phyloP scores from a whole-genome alignment of 208 protist genomes.

The Lotmaria passim region DNA sequence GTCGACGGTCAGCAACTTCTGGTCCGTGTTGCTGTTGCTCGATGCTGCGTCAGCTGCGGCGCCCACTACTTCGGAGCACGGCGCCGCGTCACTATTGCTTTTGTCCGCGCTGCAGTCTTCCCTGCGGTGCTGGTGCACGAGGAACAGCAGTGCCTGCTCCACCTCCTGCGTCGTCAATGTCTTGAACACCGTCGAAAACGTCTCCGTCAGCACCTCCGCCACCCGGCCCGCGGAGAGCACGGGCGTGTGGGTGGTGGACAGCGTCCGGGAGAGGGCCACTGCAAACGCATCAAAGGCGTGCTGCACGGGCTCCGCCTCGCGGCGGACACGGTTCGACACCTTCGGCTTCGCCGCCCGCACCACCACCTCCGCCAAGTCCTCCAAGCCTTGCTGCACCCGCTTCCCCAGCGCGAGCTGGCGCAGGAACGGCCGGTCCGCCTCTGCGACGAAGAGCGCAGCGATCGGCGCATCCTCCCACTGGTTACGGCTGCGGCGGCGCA shows the following conservation, averaged over 20 bases:
- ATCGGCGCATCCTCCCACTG: constrained; percentile 83
- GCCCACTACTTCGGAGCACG: neutral
- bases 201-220: constrained; percentile 35
- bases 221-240: constrained; percentile 21
- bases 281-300: constrained; percentile 44
- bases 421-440: constrained; percentile 32
- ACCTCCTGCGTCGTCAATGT: constrained; percentile 38
- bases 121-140: constrained; percentile 15
- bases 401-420: constrained; percentile 50
- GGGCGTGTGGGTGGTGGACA: constrained; percentile 15
- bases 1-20: constrained; percentile 19
- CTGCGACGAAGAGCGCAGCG: constrained; percentile 62
- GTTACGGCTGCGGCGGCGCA: constrained; percentile 70
- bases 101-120: neutral
- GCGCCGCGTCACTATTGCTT: neutral
- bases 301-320: constrained; percentile 34
- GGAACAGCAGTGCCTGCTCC: constrained; percentile 38
- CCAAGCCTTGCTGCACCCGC: constrained; percentile 38
- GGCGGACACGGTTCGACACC: constrained; percentile 14
- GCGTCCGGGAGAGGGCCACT: constrained; percentile 21
- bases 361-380: constrained; percentile 40
- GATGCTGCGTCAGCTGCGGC: neutral
- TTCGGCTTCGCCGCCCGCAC: constrained; percentile 28
- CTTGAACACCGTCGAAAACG: constrained; percentile 40
- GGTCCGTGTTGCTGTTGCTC: neutral